phyloP scores from a whole-genome alignment of 2,329 filamentous ascomycete species.

The Cladosporium velox region DNA sequence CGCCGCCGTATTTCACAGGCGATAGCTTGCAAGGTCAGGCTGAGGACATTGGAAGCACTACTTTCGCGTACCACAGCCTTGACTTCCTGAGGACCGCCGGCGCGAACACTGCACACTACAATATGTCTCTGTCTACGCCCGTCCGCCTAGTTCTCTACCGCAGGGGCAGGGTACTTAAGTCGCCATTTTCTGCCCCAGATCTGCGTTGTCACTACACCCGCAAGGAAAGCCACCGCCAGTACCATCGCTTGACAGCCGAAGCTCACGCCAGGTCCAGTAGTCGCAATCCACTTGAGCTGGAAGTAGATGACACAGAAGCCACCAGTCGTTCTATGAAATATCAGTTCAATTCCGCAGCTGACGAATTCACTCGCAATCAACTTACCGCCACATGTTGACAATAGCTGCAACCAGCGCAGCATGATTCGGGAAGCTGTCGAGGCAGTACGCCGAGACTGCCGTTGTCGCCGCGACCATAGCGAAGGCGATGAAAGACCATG shows the following conservation, averaged over 20 bases:
- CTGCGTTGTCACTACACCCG: constrained; percentile 35
- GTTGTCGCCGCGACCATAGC: constrained; percentile 31
- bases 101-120: background rate
- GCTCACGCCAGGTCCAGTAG: constrained; percentile 35
- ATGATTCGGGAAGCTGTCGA: constrained; percentile 38
- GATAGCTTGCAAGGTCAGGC: background rate
- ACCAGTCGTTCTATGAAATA: constrained; percentile 21
- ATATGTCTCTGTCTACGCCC: background rate
- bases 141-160: background rate
- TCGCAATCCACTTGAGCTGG: constrained; percentile 38
- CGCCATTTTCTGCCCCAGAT: constrained; percentile 35
- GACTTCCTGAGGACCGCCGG: background rate
- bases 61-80: background rate
- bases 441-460: constrained; percentile 39
- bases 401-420: constrained; percentile 38
- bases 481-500: constrained; percentile 31
- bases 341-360: background rate
- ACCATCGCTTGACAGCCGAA: constrained; percentile 39
- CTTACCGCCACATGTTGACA: constrained; percentile 37
- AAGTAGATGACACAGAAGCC: constrained; percentile 42
- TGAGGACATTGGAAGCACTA: background rate
- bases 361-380: background rate
- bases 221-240: constrained; percentile 33
- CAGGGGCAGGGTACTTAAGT: constrained; percentile 4
- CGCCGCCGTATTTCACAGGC: background rate